Conservation (phyloP, 2,329 filamentous ascomycete genomes). For the Emergomyces africanus region DNA sequence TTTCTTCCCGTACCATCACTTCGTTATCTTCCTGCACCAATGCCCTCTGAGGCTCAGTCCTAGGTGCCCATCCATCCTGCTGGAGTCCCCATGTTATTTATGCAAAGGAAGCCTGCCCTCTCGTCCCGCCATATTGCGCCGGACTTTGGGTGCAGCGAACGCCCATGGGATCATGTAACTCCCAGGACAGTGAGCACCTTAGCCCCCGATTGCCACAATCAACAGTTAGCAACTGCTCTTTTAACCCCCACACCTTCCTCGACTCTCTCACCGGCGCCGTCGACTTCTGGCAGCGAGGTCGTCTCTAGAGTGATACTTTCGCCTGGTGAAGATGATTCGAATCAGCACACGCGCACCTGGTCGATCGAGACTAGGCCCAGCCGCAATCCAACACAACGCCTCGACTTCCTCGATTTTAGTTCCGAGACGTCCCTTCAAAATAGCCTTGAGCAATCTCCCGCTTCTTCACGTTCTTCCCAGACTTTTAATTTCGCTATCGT, state of each 20-base stretch:
- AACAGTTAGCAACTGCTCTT: not conserved
- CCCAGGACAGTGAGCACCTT: slow-evolving; percentile 10
- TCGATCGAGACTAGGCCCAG: slow-evolving; percentile 8
- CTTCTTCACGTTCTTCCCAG: slow-evolving; percentile 11
- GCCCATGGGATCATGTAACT: slow-evolving; percentile 11
- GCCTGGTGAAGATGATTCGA: slow-evolving; percentile 23
- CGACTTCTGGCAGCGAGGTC: slow-evolving; percentile 17
- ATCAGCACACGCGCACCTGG: slow-evolving; percentile 18
- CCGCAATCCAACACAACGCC: not conserved
- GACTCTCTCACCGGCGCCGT: slow-evolving; percentile 3
- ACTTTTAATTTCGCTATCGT: slow-evolving; percentile 17
- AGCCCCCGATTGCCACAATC: slow-evolving; percentile 1
- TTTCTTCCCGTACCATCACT: not conserved
- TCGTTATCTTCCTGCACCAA: not conserved
- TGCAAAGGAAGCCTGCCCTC: slow-evolving; percentile 23
- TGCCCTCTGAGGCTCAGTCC: not conserved
- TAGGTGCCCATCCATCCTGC: not conserved
- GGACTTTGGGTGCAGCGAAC: slow-evolving; percentile 9
- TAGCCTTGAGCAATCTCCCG: slow-evolving; percentile 10
- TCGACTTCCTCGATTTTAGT: slow-evolving; percentile 1
- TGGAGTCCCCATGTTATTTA: slow-evolving; percentile 26
- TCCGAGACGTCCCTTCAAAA: slow-evolving; percentile 8
- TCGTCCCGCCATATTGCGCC: slow-evolving; percentile 13
- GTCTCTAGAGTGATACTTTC: slow-evolving; percentile 21
- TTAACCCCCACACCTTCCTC: not conserved